Base-by-base conservation (phyloP, 352 stramenopile species). In the Saprolegnia diclina region DNA sequence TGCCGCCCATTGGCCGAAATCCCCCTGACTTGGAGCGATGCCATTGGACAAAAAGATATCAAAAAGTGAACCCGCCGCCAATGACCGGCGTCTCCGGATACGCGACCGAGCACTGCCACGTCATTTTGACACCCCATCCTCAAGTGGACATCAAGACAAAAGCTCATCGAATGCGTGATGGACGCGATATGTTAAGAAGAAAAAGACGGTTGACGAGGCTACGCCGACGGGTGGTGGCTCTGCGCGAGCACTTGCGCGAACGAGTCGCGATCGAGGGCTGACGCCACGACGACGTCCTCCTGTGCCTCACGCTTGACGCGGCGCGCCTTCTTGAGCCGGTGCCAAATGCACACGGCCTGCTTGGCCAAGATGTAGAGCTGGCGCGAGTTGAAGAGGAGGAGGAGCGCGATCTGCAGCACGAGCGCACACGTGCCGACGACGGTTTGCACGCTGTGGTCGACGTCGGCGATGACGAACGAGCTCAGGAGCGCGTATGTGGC, bases 281-380 rank as follows among this genome's bases (percentile, higher is more conserved):
- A 14, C 42, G 42, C 42, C 13, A 48, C 42, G 42, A 48, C 18
- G 18, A n/a, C 42, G 42, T 48, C 42, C 7, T 48, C 42, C 7
- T 48, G 11, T 14, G 42, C 42, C 7, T 48, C 3, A 7, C 42
- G 42, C 13, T n/a, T 14, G 13, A 7, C 42, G 11, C 18, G 11
- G 42, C 42, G 42, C 42, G 18, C 18, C 13, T n/a, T 14, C 18
- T n/a, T 14, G 42, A 48, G 13, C 13, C 42, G 42, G 42, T 48
- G 42, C 42, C 42, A 48, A 3, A 48, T n/a, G 42, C 80, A 91
- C 16, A 75, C 76, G 73, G 86, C 79, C 59, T 91, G 83, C 70
- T 89, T 89, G 76, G 87, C 89, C 35, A 91, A 73, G 56, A 91
- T 84, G 62, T 91, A 78, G 13, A 91, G 76, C 65, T 91, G 83